Evolutionary conservation across 208 protist genomes (phyloP).

Genomic region (Leishmania tarentolae): DNA sequence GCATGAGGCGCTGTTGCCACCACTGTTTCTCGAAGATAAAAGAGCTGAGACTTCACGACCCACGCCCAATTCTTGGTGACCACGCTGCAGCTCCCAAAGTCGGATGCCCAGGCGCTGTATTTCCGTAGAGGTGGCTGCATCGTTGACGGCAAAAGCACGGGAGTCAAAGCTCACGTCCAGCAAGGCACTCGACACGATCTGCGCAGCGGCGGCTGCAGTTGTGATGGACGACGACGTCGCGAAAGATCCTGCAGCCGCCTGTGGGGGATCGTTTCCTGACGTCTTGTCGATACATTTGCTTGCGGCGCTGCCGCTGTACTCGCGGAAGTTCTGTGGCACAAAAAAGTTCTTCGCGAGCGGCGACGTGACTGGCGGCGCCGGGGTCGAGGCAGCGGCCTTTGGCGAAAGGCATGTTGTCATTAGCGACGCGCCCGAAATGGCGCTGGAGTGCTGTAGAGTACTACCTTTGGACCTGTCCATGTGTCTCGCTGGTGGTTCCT

Average conservation of each 20-base stretch:
- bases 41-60: not conserved
- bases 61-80: not conserved
- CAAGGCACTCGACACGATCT: slow-evolving; percentile 10
- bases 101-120: slow-evolving; percentile 28
- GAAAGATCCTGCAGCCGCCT: not conserved
- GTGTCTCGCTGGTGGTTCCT: not conserved
- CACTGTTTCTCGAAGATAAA: not conserved
- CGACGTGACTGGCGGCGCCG: not conserved
- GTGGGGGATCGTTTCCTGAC: not conserved
- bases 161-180: slow-evolving; percentile 38
- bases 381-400: not conserved
- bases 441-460: not conserved
- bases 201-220: not conserved
- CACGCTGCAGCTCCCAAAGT: slow-evolving; percentile 13
- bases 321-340: not conserved
- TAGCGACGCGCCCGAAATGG: not conserved
- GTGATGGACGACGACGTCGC: not conserved
- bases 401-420: not conserved
- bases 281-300: not conserved
- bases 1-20: not conserved
- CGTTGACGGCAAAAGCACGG: slow-evolving; percentile 10
- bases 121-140: slow-evolving; percentile 7
- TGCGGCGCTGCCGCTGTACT: not conserved
- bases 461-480: no score
- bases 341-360: not conserved